A percentile compares a stretch with the other conserved stretches of the same genome.
These are phyloP conservation scores for Talaromyces piceae DNA, from an alignment of 2,329 filamentous ascomycete genomes.

Conservation along the genomic window DNA sequence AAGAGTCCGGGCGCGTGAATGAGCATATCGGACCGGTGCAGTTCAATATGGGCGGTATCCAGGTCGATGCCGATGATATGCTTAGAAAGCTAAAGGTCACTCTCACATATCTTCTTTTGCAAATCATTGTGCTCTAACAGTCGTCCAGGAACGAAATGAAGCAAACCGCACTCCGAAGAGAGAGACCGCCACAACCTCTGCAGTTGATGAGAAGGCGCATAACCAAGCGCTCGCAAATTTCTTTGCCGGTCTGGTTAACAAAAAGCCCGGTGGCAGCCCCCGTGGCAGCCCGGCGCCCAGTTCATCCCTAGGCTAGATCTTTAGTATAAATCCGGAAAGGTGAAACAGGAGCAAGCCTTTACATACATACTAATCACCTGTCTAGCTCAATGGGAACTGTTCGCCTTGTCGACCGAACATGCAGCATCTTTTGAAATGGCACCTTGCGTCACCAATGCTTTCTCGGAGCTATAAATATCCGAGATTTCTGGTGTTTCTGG, in stretches of 20 bases:
- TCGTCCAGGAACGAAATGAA: conserved; percentile 36
- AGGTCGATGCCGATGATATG: conserved; percentile 92
- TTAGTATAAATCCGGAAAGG: background rate
- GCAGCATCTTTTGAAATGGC: background rate
- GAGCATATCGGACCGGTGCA: conserved; percentile 91
- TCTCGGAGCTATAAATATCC: background rate
- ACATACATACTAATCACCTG: background rate
- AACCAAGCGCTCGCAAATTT: conserved; percentile 55
- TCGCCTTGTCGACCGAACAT: background rate
- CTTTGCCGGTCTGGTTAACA: conserved; percentile 53
- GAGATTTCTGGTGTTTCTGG: background rate
- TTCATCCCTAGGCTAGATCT: conserved; percentile 1
- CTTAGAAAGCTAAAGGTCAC: conserved; percentile 72
- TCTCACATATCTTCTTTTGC: background rate
- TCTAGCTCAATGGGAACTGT: background rate
- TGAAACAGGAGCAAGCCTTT: background rate
- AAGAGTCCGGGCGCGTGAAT: conserved; percentile 44
- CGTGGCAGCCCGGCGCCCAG: conserved; percentile 28
- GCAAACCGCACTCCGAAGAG: conserved; percentile 32
- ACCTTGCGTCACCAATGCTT: background rate
- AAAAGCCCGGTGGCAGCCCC: conserved; percentile 38
- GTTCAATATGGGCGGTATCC: conserved; percentile 97
- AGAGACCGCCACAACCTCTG: conserved; percentile 23
- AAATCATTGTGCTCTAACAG: conserved; percentile 7
- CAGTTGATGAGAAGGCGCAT: conserved; percentile 44